Evolutionary conservation across 2,329 filamentous ascomycete species (phyloP).

Genomic region (Aspergillus tamarii): DNA sequence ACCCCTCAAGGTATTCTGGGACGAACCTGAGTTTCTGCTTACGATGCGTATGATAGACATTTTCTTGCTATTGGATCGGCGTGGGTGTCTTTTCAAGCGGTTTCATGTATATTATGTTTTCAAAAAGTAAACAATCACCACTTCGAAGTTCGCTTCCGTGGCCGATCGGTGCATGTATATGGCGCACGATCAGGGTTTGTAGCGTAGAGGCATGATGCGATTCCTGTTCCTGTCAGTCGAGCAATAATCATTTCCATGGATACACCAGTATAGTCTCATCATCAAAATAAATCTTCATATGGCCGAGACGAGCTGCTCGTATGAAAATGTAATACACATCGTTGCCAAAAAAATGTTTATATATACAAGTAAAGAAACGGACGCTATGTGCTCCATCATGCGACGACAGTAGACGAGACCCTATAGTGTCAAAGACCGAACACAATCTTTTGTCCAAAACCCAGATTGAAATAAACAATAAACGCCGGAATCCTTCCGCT

Average conservation of each 20-base stretch:
- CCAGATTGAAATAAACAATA: not conserved
- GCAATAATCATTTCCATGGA: not conserved
- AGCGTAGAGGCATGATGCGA: not conserved
- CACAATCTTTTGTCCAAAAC: not conserved
- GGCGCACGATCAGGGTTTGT: not conserved
- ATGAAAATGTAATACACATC: not conserved
- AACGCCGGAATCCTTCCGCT: slow-evolving; percentile 16
- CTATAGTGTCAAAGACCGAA: slow-evolving; percentile 1
- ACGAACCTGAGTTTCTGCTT: not conserved
- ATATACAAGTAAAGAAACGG: not conserved
- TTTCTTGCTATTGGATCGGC: too few relatives aligned
- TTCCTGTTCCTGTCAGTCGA: not conserved
- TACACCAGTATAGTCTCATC: not conserved
- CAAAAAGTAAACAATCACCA: not conserved
- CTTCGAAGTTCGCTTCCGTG: not conserved
- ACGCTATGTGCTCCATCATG: not conserved
- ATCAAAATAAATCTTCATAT: not conserved
- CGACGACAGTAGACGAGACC: not conserved
- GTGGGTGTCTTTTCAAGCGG: not conserved
- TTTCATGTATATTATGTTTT: not conserved
- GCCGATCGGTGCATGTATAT: not conserved
- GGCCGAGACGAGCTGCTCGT: not conserved
- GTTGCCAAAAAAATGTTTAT: not conserved
- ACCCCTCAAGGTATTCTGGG: slow-evolving; percentile 45
- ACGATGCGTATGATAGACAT: not conserved